Conservation (phyloP, 2,329 filamentous ascomycete genomes). For the Cladophialophora bantiana region DNA sequence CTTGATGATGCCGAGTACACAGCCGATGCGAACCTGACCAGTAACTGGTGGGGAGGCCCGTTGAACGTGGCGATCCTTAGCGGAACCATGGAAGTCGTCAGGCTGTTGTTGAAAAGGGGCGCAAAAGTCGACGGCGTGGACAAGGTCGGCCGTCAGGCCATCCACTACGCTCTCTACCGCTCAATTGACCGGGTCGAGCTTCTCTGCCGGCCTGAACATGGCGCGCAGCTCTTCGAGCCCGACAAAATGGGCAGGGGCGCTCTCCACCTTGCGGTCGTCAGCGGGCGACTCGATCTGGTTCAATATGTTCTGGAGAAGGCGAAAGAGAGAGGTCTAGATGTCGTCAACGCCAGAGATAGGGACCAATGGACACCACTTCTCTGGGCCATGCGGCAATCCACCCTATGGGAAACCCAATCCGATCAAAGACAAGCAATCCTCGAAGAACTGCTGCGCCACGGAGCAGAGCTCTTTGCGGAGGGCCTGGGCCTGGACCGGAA, state of each 20-base stretch:
- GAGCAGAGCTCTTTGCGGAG: background rate
- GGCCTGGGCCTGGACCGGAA: background rate
- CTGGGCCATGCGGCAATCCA: background rate
- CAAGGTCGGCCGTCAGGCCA: background rate
- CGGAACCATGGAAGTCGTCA: background rate
- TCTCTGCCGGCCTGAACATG: background rate
- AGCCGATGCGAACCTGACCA: background rate
- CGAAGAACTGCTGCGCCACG: background rate
- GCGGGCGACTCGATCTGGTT: background rate
- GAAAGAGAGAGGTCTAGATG: background rate
- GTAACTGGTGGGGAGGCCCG: background rate
- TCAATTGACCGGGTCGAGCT: background rate
- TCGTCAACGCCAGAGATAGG: background rate
- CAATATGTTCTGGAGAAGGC: background rate
- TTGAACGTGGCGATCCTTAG: background rate
- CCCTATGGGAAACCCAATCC: background rate
- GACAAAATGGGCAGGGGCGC: background rate
- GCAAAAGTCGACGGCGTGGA: background rate
- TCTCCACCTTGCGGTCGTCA: background rate
- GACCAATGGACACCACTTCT: background rate
- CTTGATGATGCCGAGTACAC: background rate
- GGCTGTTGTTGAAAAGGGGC: background rate
- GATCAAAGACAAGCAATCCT: background rate
- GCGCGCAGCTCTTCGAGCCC: background rate
- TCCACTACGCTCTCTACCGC: background rate